Evolutionary conservation across 2,329 filamentous ascomycete genomes (phyloP), one percentile per base, ranked within the genome.

Genomic region (Rasamsonia emersonii): DNA sequence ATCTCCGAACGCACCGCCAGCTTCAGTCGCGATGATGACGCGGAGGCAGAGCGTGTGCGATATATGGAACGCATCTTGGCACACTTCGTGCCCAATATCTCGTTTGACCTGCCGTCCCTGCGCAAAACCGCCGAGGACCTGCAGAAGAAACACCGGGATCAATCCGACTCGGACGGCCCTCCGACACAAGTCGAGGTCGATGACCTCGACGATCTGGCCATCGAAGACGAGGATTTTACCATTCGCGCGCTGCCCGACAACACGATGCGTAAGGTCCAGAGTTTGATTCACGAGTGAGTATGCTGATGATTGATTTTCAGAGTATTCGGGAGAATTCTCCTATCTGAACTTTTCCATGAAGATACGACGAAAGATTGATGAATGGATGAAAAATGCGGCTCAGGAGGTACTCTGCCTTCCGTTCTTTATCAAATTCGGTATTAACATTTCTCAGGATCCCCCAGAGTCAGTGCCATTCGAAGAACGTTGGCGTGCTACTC

Each of bases 21-120:
- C 5, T 40, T 50, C 26, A 55, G 41, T 36, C 51, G 49, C 32
- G 45, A 58, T 48, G 55, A 59, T 11, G 45, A 59, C 20, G 42
- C 48, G 11, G 57, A 61, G 28, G 43, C 48, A 18, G 54, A 61
- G 38, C 54, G 59, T 8, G 45, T 56, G 20, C 52, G 46, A 21
- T 56, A 50, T 35, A 61, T 71, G 66, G 67, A 71, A 46, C 61
- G 59, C 18, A 57, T 71, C 23, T 50, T 71, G n/a, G 53, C 56
- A 5, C 61, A 70, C 34, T 68, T 64, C 41, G 51, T 61, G 23
- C 65, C 65, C n/a, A 58, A 64, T 26, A 53, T 63, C 37, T 54
- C 53, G 15, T 55, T 66, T 14, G 61, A 64, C 39, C 49, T 62
- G 2, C 51, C 57, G 16, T 61, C 56, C 4, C 49, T 71, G 21